Evolutionary conservation across 192 early-diverging fungal species (phyloP), one percentile per base, ranked within the genome.

Genomic region (Coemansia sp.): DNA sequence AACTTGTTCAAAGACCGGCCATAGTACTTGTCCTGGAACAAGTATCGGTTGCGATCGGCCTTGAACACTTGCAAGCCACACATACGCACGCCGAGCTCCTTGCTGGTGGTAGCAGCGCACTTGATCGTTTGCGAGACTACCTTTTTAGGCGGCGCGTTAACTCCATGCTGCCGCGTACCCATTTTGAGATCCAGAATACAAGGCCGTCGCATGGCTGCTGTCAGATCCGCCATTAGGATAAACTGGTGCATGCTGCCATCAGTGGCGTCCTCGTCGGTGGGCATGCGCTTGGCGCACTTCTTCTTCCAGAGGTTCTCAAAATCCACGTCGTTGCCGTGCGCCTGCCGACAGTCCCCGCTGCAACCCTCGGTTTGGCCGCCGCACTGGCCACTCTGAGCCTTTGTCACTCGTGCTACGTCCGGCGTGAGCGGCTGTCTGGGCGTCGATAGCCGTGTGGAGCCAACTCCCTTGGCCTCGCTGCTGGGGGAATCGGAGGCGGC

Each of bases 31-130:
- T 96, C 92, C 68, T 95, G 87, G 72, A 94, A 97, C 50, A 89
- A 62, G 77, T 89, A 97, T 20, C 84, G 84, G 23, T 88, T 68
- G 2, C 85, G 89, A 18, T 85, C 84, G 10, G 77, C 74, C 59
- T 95, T 94, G 77, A 92, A 99, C 8, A 95, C 93, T 86, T 98
- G 97, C 93, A 99, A 93, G 9, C 97, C 96, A 72, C 97, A 98
- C 57, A 99, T 93, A 0, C 96, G 86, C 57, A 97, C 93, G 6
- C 97, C 97, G 25, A 98, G 85, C 43, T 86, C 84, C 70, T 91
- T 90, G 75, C 93, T 95, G 8, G 97, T 99, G 9, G 94, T 93
- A 41, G 85, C 83, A 62, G 93, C 93, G 67, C 96, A 98, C 75
- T 99, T 99, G 42, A 86, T 76, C 39, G 90, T 95, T 76, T 99